Base-by-base conservation (phyloP, 495 filamentous ascomycete species). In the Aspergillus olivimuriae region DNA sequence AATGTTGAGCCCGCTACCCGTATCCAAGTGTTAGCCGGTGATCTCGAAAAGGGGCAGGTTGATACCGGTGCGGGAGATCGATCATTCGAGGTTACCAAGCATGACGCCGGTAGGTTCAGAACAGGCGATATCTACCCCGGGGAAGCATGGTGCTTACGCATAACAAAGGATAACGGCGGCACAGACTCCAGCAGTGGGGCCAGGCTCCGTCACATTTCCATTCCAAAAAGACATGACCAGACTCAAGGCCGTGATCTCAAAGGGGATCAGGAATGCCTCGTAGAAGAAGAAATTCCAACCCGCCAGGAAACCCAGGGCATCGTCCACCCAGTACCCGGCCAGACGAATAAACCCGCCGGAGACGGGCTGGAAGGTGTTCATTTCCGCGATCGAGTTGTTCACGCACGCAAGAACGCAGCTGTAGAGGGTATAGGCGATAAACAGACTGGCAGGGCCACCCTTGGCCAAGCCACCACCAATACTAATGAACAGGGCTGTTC, bases 151-250 rank as follows among this genome's bases (percentile, higher is more conserved):
- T 28, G 15, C 41, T 34, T 33, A 57, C 53, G 47, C 50, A 44
- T 56, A 64, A 18, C 55, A 32, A 0, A 79, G 65, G 17, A 87
- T 72, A 40, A 74, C 72, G 35, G 78, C 75, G 19, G 76, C 46
- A 18, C 46, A 48, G 21, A 88, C 74, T n/a, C 62, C 83, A 4
- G 68, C 80, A 9, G 72, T 67, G 0, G 82, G 84, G 14, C 40
- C 40, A 4, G 40, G 40, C 22, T 42, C 30, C 26, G 40, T 14
- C 11, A 89, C 70, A 8, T 68, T 68, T 23, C 80, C 76, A 8
- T 69, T 76, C 83, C 84, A 88, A 50, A 75, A 88, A 10, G 70
- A 71, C 18, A 87, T 65, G n/a, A 88, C 76, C 31, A 85, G 57
- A 43, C 81, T 83, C 47, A 83, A 75, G 10, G 83, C 82, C 3